Base-by-base conservation (phyloP, 2,329 filamentous ascomycete genomes). In the Colletotrichum lini region DNA sequence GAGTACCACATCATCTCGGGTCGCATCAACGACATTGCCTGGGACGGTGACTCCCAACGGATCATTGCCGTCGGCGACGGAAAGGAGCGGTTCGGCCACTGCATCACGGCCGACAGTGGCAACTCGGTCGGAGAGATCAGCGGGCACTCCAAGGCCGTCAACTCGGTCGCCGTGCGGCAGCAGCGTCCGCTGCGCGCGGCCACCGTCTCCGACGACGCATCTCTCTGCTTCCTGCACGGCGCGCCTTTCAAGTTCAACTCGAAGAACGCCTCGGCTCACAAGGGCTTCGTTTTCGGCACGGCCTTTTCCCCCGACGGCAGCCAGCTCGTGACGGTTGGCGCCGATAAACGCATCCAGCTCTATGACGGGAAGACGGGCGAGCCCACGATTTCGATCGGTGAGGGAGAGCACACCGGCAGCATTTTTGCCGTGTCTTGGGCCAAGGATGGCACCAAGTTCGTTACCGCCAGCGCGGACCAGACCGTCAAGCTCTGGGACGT, bases 291-390 rank as follows among this genome's bases (percentile, higher is more conserved):
- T 21, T 93, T 96, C 77, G 95, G 93, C 38, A 90, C 95, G 5
- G 93, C 91, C 2, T 99, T 98, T 81, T 96, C 94, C 38, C 96
- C 96, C 0, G 95, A 98, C 79, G 96, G 96, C 57, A 90, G 86
- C 50, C 85, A 86, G 47, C 85, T 99, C 72, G 93, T 96, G 44
- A 98, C 93, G 63, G 96, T 98, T 2, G 96, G 96, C 47, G 94
- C 93, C n/a, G 96, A 99, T 82, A 92, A 92, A 80, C 91, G 90
- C 79, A 98, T 99, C 74, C 97, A 96, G 86, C 85, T 99, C 12
- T 99, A 98, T 80, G 95, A 99, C 80, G 96, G 96, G 73, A 98
- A 97, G 87, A 98, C 95, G 18, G 96, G 96, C 40, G 95, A 98
- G 79, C 88, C 92, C 1, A 93, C 91, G 54, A 89, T 85, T 70